Conservation (phyloP, 2,329 filamentous ascomycete species). For the Paracamarosporium sp. region DNA sequence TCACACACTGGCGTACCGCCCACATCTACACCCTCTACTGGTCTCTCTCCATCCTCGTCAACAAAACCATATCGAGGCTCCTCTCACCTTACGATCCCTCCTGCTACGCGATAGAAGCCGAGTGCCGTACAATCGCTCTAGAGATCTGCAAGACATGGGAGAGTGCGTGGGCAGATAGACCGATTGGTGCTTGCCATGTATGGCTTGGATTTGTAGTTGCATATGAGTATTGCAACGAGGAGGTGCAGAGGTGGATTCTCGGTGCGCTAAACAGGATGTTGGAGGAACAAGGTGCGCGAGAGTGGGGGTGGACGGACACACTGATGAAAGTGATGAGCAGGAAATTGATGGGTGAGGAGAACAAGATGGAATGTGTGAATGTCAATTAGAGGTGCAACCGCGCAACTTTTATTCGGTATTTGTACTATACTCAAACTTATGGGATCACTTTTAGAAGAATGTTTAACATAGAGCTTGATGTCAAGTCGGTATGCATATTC, state of each 20-base stretch:
- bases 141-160: constrained; percentile 46
- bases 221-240: constrained; percentile 33
- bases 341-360: constrained; percentile 33
- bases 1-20: constrained; percentile 37
- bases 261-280: constrained; percentile 33
- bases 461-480: not conserved
- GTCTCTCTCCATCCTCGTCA: constrained; percentile 38
- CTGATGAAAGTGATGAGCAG: constrained; percentile 33
- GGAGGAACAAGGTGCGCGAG: constrained; percentile 30
- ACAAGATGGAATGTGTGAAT: not conserved
- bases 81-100: constrained; percentile 29
- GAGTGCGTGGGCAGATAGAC: constrained; percentile 39
- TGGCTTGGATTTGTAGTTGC: constrained; percentile 41
- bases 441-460: not conserved
- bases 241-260: constrained; percentile 37
- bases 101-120: constrained; percentile 29
- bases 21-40: constrained; percentile 41
- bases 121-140: constrained; percentile 32
- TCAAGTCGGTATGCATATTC: not conserved
- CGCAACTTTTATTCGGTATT: too few relatives aligned
- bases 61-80: constrained; percentile 36
- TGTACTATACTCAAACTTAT: not conserved
- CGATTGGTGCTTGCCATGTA: constrained; percentile 41
- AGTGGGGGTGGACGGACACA: constrained; percentile 39
- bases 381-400: too few relatives aligned